Evolutionary conservation across 192 early-diverging fungal genomes (phyloP).

Genomic region (Backusella parvicylindrica): DNA sequence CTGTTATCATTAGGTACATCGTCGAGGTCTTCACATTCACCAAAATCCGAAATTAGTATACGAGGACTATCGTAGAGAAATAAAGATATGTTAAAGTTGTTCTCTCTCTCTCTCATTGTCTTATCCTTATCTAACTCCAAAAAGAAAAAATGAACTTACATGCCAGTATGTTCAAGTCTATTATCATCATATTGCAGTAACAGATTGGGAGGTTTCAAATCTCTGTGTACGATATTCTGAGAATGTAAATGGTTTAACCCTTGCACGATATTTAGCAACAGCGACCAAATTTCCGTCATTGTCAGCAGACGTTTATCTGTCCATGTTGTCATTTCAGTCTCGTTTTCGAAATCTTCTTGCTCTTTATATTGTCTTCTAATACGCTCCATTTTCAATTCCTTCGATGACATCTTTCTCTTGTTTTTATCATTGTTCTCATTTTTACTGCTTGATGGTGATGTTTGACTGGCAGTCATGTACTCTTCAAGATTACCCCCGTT

Average conservation of each 20-base stretch:
- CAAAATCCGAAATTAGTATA: slow-evolving; percentile 93
- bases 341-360: slow-evolving; percentile 15
- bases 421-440: not conserved
- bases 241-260: slow-evolving; percentile 87
- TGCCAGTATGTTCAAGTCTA: slow-evolving; percentile 2
- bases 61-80: slow-evolving; percentile 54
- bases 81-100: not conserved
- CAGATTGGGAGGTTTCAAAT: slow-evolving; percentile 92
- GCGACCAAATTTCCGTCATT: slow-evolving; percentile 72
- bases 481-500: slow-evolving; percentile 97
- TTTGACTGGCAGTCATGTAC: slow-evolving; percentile 59
- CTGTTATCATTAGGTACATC: slow-evolving; percentile 59
- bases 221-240: slow-evolving; percentile 88
- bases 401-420: not conserved
- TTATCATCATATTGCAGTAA: slow-evolving; percentile 67
- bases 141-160: not conserved
- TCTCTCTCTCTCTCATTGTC: not conserved
- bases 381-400: slow-evolving; percentile 25
- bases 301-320: slow-evolving; percentile 41
- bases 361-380: slow-evolving; percentile 19
- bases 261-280: slow-evolving; percentile 90
- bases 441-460: not conserved
- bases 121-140: too few species aligned
- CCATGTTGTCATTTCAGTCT: not conserved
- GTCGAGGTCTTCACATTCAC: slow-evolving; percentile 90